Conservation (phyloP, 352 stramenopile species). For the Globisporangium parvum region DNA sequence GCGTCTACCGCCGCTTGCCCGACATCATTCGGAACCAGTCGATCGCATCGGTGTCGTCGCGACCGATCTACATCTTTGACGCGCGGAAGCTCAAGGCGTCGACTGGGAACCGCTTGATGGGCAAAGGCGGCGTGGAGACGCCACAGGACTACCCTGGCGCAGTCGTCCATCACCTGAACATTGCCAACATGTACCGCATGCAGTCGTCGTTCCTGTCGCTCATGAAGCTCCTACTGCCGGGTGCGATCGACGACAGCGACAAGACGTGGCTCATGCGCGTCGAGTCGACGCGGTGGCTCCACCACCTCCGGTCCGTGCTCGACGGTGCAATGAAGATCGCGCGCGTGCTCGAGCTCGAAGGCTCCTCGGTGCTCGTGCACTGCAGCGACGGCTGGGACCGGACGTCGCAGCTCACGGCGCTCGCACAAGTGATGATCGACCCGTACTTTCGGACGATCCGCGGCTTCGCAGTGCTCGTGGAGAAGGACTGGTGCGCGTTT, state of each 20-base stretch:
- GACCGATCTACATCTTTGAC: conserved; percentile 89
- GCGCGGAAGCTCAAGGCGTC: conserved; percentile 86
- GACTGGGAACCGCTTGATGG: conserved; percentile 86
- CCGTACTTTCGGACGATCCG: conserved; percentile 82
- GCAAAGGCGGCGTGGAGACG: conserved; percentile 88
- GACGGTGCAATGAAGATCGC: conserved; percentile 82
- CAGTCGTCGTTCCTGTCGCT: conserved; percentile 68
- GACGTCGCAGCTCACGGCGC: conserved; percentile 64
- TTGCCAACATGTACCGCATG: conserved; percentile 93
- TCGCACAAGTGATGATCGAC: conserved; percentile 87
- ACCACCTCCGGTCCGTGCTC: conserved; percentile 79
- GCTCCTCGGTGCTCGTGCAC: conserved; percentile 76
- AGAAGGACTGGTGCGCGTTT: conserved; percentile 87
- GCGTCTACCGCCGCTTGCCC: conserved; percentile 67
- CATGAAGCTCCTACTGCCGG: conserved; percentile 64
- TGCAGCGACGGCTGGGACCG: conserved; percentile 88
- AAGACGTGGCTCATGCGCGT: conserved; percentile 64
- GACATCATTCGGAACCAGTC: conserved; percentile 80
- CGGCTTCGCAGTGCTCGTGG: conserved; percentile 73
- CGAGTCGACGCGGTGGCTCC: conserved; percentile 78
- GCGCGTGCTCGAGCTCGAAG: conserved; percentile 77
- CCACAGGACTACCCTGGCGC: conserved; percentile 75
- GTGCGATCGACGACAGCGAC: conserved; percentile 57
- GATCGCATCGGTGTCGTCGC: conserved; percentile 47
- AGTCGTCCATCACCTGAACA: conserved; percentile 82